Evolutionary conservation across 352 stramenopile genomes (phyloP).

Genomic region (Phytophthora pluvialis): DNA sequence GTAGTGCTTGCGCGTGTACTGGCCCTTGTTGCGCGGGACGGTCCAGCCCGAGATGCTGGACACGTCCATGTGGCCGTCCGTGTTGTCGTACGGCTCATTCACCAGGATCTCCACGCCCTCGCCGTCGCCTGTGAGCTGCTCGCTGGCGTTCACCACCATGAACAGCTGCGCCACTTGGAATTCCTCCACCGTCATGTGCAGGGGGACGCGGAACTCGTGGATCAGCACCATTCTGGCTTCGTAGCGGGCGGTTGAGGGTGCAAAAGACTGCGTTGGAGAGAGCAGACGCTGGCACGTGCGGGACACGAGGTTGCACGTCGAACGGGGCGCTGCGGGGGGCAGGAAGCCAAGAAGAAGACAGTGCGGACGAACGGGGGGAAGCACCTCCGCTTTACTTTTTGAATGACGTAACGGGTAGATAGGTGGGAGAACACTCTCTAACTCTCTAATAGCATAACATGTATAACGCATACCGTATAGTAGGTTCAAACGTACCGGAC

Average conservation of each 20-base stretch:
- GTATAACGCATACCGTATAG: too few relatives aligned
- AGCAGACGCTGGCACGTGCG: not conserved
- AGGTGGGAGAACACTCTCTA: constrained; percentile 15
- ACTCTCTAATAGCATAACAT: not conserved
- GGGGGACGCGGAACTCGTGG: constrained; percentile 87
- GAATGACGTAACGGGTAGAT: constrained; percentile 28
- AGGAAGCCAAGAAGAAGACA: not conserved
- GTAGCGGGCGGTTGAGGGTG: constrained; percentile 1
- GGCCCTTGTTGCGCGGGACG: constrained; percentile 78
- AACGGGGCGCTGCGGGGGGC: not conserved
- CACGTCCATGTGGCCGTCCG: constrained; percentile 73
- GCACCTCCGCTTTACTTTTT: not conserved
- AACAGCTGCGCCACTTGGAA: constrained; percentile 89
- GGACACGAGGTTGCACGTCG: constrained; percentile 10
- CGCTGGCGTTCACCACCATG: constrained; percentile 88
- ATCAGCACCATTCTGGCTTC: constrained; percentile 70
- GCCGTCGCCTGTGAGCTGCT: constrained; percentile 84
- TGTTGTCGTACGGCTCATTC: constrained; percentile 89
- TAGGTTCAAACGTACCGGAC: too few relatives aligned
- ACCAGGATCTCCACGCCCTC: constrained; percentile 89
- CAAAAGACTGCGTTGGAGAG: constrained; percentile 12
- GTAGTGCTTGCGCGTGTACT: constrained; percentile 92
- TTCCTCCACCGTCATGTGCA: constrained; percentile 88
- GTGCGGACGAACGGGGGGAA: constrained; percentile 1
- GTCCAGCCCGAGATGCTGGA: constrained; percentile 79